Evolutionary conservation across 2,329 filamentous ascomycete genomes (phyloP).

Genomic region (Colletotrichum echinochloae): DNA sequence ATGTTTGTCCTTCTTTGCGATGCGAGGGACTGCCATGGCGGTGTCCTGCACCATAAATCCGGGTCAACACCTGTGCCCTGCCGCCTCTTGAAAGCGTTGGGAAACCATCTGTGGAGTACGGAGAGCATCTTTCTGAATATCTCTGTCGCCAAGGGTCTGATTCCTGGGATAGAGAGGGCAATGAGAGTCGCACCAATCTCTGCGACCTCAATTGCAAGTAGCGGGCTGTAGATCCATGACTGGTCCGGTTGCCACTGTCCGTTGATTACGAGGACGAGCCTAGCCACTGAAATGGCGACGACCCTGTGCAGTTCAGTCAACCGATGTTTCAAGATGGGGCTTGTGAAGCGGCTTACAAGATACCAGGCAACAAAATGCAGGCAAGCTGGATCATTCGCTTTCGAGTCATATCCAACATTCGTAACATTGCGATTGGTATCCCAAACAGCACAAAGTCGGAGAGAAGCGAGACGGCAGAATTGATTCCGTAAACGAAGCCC

Average conservation of each 20-base stretch:
- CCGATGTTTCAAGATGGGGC: no score
- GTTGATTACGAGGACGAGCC: constrained; percentile 59
- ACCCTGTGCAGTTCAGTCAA: constrained; percentile 50
- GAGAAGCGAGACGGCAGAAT: constrained; percentile 60
- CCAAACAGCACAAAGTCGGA: constrained; percentile 64
- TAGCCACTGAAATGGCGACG: constrained; percentile 60
- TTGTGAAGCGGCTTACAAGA: constrained; percentile 52
- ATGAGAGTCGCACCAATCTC: constrained; percentile 64
- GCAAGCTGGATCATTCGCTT: constrained; percentile 61
- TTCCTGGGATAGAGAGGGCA: constrained; percentile 62
- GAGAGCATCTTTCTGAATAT: neutral
- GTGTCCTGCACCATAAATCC: constrained; percentile 17
- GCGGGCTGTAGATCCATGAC: constrained; percentile 64
- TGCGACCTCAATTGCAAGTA: constrained; percentile 62
- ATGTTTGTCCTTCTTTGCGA: constrained; percentile 15
- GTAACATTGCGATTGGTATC: constrained; percentile 62
- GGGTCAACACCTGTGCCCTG: neutral
- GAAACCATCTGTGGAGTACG: constrained; percentile 1
- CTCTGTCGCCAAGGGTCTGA: constrained; percentile 55
- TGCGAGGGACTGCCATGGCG: constrained; percentile 15
- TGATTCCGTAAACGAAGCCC: constrained; percentile 64
- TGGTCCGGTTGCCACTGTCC: constrained; percentile 60
- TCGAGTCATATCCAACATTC: constrained; percentile 56
- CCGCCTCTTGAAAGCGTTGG: neutral
- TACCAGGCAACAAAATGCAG: constrained; percentile 61